Base-by-base conservation (phyloP, 2,329 filamentous ascomycete genomes). In the Cadophora sp. region DNA sequence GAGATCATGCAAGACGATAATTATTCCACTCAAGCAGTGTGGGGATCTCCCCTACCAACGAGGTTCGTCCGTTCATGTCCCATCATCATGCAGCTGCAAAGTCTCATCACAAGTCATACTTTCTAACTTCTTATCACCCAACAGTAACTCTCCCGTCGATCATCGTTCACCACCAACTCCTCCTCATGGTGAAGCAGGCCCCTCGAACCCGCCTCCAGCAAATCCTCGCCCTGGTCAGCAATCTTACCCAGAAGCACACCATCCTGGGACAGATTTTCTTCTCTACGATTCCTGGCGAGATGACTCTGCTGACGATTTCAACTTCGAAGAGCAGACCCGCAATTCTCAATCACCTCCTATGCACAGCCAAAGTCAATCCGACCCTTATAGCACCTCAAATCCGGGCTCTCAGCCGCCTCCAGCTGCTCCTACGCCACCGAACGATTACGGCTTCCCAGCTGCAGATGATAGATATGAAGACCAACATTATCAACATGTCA, bases 1-100 rank as follows among this genome's bases (percentile, higher is more conserved):
- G 53, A 34, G 12, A 58, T 14, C 34, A 64, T 64, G 65, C 50
- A 67, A 34, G 67, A 69, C 7, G 67, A 68, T 16, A 56, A 50
- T 19, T 65, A 62, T 24, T 68, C 68, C 19, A 69, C 64, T 6
- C 40, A 37, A 58, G 65, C 61, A 14, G 56, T 62, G 29, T 26
- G 51, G 19, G 68, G 68, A 51, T 67, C 55, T 61, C 64, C 67
- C 16, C 1, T 27, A 6, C 37, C 26, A 11, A 34, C 59, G 56
- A 64, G 67, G 64, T 66, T 50, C 34, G 65, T 60, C 19, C 24
- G 26, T 31, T 34, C 34, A 64, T 14, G 27, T 37, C 43, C 43
- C 53, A 9, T 46, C 31, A 43, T 9, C 6, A 27, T 53, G 31
- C 22, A 63, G 46, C 46, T 53, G 24, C 61, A 55, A 40, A 22